Conservation (phyloP, 1,139 yeast species). For the Suhomyces yuchorum region DNA sequence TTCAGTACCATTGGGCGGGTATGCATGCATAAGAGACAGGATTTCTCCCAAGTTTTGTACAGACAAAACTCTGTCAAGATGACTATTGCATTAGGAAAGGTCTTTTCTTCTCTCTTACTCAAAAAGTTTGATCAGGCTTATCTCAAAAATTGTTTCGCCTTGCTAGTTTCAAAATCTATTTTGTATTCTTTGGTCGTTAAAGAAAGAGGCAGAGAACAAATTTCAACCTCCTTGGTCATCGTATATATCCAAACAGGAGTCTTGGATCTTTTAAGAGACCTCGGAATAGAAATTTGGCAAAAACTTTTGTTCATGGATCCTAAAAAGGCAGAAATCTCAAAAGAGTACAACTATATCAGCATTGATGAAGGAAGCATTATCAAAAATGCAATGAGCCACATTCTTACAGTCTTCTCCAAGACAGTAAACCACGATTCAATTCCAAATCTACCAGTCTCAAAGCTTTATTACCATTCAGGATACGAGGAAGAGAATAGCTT, state of each 20-base stretch:
- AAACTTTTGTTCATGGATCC: slow-evolving; percentile 23
- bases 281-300: slow-evolving; percentile 28
- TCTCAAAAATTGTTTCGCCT: slow-evolving; percentile 10
- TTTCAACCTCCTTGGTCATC: slow-evolving; percentile 49
- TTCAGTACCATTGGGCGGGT: slow-evolving; percentile 45
- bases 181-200: slow-evolving; percentile 29
- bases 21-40: slow-evolving; percentile 49
- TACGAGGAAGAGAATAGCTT: slow-evolving; percentile 26
- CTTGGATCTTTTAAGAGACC: slow-evolving; percentile 28
- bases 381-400: slow-evolving; percentile 43
- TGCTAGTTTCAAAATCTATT: slow-evolving; percentile 27
- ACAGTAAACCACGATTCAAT: slow-evolving; percentile 32
- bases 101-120: slow-evolving; percentile 29
- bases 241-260: slow-evolving; percentile 52
- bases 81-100: slow-evolving; percentile 37
- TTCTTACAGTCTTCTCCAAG: slow-evolving; percentile 44
- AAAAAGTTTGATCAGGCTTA: slow-evolving; percentile 25
- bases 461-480: slow-evolving; percentile 30
- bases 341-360: slow-evolving; percentile 40
- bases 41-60: slow-evolving; percentile 32
- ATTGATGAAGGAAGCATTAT: slow-evolving; percentile 39
- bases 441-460: slow-evolving; percentile 28
- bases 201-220: slow-evolving; percentile 34
- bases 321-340: slow-evolving; percentile 26
- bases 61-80: slow-evolving; percentile 46